These are phyloP conservation scores for Akanthomyces uredinophilus DNA, from an alignment of 2,329 filamentous ascomycete genomes.

Conservation along the genomic window DNA sequence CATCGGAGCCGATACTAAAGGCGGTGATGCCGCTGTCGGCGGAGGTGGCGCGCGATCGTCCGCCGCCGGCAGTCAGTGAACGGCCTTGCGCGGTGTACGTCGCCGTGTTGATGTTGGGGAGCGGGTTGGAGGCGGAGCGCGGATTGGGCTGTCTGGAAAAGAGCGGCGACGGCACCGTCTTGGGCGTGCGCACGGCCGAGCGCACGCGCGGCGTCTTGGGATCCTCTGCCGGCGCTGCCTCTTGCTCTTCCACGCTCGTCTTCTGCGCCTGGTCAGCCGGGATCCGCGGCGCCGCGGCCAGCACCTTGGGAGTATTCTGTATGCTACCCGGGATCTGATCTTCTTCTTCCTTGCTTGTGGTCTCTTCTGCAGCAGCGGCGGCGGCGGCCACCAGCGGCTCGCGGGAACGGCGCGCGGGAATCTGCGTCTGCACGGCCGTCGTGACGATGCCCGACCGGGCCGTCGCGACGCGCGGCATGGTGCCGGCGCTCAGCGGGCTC, in stretches of 20 bases:
- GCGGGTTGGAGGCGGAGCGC: slow-evolving; percentile 8
- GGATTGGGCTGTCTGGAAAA: slow-evolving; percentile 12
- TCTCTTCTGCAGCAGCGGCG: too few relatives aligned
- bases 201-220: slow-evolving; percentile 1
- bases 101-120: background rate
- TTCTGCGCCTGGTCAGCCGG: background rate
- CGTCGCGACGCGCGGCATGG: slow-evolving; percentile 2
- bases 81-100: background rate
- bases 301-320: background rate
- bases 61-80: background rate
- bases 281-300: background rate
- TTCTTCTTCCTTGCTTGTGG: background rate
- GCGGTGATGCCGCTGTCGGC: slow-evolving; percentile 29
- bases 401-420: background rate
- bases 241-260: background rate
- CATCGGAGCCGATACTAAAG: slow-evolving; percentile 26
- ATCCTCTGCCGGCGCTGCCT: background rate
- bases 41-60: slow-evolving; percentile 23
- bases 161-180: slow-evolving; percentile 15
- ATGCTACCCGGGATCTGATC: background rate
- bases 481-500: slow-evolving; percentile 5
- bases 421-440: slow-evolving; percentile 6
- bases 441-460: slow-evolving; percentile 3
- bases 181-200: background rate
- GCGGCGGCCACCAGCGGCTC: background rate